These are phyloP conservation scores for Clausena lansium DNA, from an alignment of 345 rosid genomes.

Conservation along the genomic window DNA sequence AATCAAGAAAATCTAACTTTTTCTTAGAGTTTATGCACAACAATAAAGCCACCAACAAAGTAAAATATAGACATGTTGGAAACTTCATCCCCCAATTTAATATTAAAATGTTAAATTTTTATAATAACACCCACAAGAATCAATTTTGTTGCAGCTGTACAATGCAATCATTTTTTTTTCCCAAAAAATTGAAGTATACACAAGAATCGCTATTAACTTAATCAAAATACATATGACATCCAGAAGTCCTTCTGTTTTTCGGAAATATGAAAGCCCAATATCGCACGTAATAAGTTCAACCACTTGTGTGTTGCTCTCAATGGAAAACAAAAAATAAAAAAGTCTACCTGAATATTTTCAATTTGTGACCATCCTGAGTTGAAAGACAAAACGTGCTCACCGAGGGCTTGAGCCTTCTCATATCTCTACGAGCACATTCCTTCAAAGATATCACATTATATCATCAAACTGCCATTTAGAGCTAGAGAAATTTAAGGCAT, in stretches of 20 bases:
- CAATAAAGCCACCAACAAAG: not conserved
- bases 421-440: conserved; percentile 80
- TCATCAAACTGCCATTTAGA: conserved; percentile 8
- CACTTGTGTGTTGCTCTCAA: not conserved
- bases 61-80: not conserved
- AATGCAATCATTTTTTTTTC: not conserved
- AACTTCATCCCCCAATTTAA: not conserved
- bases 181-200: no score
- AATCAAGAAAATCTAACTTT: not conserved
- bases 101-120: no score
- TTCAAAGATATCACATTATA: conserved; percentile 27
- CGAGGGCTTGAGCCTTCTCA: conserved; percentile 53
- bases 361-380: conserved; percentile 61
- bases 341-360: conserved; percentile 38
- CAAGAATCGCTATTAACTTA: not conserved
- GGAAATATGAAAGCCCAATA: not conserved
- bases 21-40: not conserved
- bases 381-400: conserved; percentile 69
- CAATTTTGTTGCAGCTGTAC: not conserved
- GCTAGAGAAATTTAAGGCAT: not conserved
- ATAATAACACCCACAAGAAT: not conserved
- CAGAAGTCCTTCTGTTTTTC: not conserved
- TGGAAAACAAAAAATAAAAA: not conserved
- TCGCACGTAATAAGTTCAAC: conserved; percentile 3
- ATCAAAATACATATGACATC: not conserved